Base-by-base conservation (phyloP, 441 rosid species). In the Pelargonium exstipulatum region DNA sequence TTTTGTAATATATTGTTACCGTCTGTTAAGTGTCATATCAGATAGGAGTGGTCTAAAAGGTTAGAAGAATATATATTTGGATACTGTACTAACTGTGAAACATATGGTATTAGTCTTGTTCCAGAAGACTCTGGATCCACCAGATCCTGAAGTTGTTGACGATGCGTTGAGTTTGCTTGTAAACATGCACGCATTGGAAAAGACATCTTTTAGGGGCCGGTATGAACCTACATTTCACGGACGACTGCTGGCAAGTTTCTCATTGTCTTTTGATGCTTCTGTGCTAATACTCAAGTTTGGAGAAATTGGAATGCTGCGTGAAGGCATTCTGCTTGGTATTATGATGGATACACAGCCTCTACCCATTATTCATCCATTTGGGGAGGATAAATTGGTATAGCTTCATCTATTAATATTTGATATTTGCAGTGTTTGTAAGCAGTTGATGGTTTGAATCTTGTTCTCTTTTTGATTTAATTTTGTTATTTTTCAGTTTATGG, bases 161-260 rank as follows among this genome's bases (percentile, higher is more conserved):
- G 94, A 88, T 67, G 97, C 98, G 71, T 72, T 91, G 70, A 73
- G 76, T 78, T 72, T 90, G 83, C 92, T 94, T 62, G 74, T 84
- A 76, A 82, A 80, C 62, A 80, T 84, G 72, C 77, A 72, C 12
- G 96, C 96, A 77, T 62, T 94, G 69, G 76, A 73, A 65, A 87
- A 79, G 79, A 65, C 74, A 71, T 82, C 87, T 69, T 29, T 78
- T n/a, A 83, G 97, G 77, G 90, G 85, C 45, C 88, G 95, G 65
- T 84, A 77, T 68, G 94, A 88, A 82, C 96, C 98, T 64, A 91
- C 98, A 74, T 91, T 89, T 83, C 90, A 87, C 74, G 98, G 97
- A 42, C 83, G 74, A 72, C 76, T 94, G 81, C 89, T 94, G 76
- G 93, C 94, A 68, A 88, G 96, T 74, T 91, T 94, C 82, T 69